These are phyloP conservation scores for Malassezia brasiliensis DNA, from an alignment of 1,284 basidiomycete species.

Conservation along the genomic window DNA sequence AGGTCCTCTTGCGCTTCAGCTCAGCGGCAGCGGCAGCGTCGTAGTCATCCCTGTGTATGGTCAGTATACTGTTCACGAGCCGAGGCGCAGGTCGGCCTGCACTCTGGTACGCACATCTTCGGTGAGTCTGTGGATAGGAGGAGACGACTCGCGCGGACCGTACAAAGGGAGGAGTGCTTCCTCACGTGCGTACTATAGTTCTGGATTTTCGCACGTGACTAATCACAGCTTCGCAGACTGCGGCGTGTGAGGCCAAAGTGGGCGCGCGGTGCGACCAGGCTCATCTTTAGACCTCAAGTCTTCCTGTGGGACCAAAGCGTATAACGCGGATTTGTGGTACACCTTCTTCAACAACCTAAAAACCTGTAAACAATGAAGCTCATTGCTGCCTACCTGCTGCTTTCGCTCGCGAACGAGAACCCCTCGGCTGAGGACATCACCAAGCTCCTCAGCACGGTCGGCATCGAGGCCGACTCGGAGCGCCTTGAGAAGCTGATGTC, in stretches of 20 bases:
- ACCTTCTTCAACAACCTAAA: constrained; percentile 13
- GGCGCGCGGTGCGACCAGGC: constrained; percentile 18
- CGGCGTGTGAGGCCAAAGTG: neutral
- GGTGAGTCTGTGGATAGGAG: constrained; percentile 13
- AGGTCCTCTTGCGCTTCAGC: constrained; percentile 73
- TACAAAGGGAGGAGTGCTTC: neutral
- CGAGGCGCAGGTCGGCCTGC: neutral
- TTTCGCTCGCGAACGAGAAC: constrained; percentile 86
- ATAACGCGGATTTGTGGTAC: constrained; percentile 46
- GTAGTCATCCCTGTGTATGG: constrained; percentile 43
- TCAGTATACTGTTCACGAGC: constrained; percentile 3
- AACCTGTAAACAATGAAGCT: constrained; percentile 37
- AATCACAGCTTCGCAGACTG: neutral
- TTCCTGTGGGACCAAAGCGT: constrained; percentile 58
- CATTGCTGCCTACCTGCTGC: constrained; percentile 68
- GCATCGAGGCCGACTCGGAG: constrained; percentile 73
- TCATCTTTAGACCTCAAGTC: constrained; percentile 57
- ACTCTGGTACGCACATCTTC: constrained; percentile 12
- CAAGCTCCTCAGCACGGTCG: constrained; percentile 74
- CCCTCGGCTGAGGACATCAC: constrained; percentile 84
- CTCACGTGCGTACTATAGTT: constrained; percentile 16
- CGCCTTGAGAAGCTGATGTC: constrained; percentile 76
- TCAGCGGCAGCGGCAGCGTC: constrained; percentile 48
- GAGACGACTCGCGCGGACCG: neutral
- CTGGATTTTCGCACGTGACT: constrained; percentile 6